Base-by-base conservation (phyloP, 148 eudicot genomes). In the Cornus suecica region DNA sequence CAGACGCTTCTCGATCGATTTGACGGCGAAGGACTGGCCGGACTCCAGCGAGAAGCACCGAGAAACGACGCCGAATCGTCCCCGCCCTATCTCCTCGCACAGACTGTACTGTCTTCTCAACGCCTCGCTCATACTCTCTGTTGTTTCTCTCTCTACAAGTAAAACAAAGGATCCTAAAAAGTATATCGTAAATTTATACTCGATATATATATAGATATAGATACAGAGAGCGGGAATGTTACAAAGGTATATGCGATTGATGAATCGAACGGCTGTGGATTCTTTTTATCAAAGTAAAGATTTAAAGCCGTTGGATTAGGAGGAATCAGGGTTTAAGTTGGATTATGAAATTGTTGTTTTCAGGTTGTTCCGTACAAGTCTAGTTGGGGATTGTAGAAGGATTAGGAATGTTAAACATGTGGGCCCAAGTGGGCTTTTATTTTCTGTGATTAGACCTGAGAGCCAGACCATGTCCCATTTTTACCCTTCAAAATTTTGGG, bases 11-110 rank as follows among this genome's bases (percentile, higher is more conserved):
- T 84, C 85, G 71, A 91, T 72, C 16, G 91, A 76, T 63, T 89
- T 89, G 14, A 87, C 85, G 74, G 93, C 96, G 70, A 84, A 86
- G 37, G 70, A 37, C 1, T 80, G 78, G 30, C 83, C 85, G 70
- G 90, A 71, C 48, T 22, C 42, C 28, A 71, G 69, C 18, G 88
- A 87, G 65, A 61, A 70, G 71, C 85, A 83, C 34, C 79, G 75
- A n/a, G 34, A 80, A 3, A 89, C 96, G 74, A 89, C 84, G 69
- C 96, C 93, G 85, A 86, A 91, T 29, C 84, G 77, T 23, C 92
- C 96, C 5, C 90, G 74, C 13, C 90, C 96, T 63, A 91, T 78
- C 76, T 89, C 88, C 14, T 80, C 87, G 23, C 83, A 52, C 10
- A 91, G 5, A 2, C 60, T 74, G 83, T 91, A 91, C 75, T 85